phyloP scores from a whole-genome alignment of 2,329 filamentous ascomycete genomes.

The Cladosporium sp. region DNA sequence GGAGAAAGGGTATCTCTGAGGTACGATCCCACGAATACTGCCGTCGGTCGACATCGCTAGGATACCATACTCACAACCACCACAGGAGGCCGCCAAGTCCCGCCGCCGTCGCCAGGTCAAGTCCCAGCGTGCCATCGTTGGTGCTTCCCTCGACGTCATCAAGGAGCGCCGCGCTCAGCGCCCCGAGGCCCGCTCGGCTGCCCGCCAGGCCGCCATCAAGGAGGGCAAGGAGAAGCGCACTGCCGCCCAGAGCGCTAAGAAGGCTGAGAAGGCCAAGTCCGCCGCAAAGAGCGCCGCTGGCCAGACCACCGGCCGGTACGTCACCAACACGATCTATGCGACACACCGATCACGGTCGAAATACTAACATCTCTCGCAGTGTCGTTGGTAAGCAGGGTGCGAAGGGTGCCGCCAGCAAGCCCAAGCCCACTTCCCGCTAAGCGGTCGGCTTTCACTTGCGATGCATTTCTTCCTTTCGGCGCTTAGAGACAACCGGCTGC shows the following conservation, averaged over 20 bases:
- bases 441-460: conserved; percentile 1
- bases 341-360: background rate
- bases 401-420: conserved; percentile 83
- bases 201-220: conserved; percentile 85
- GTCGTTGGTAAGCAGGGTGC: conserved; percentile 88
- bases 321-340: background rate
- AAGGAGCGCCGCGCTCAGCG: conserved; percentile 96
- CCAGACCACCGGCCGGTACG: conserved; percentile 56
- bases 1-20: conserved; percentile 99
- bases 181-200: conserved; percentile 90
- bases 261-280: conserved; percentile 97
- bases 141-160: conserved; percentile 98
- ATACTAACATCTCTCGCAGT: conserved; percentile 41
- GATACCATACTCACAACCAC: conserved; percentile 16
- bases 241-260: conserved; percentile 82
- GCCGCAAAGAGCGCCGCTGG: conserved; percentile 70
- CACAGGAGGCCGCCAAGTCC: conserved; percentile 99
- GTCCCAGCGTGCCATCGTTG: conserved; percentile 97
- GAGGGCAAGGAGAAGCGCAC: conserved; percentile 98
- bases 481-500: conserved; percentile 11
- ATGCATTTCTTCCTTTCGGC: conserved; percentile 12
- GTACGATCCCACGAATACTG: conserved; percentile 52
- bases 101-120: conserved; percentile 96
- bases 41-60: background rate
- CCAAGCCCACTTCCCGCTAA: conserved; percentile 56